Base-by-base conservation (phyloP, 805 yeast species). In the Pichia ethanolica region DNA sequence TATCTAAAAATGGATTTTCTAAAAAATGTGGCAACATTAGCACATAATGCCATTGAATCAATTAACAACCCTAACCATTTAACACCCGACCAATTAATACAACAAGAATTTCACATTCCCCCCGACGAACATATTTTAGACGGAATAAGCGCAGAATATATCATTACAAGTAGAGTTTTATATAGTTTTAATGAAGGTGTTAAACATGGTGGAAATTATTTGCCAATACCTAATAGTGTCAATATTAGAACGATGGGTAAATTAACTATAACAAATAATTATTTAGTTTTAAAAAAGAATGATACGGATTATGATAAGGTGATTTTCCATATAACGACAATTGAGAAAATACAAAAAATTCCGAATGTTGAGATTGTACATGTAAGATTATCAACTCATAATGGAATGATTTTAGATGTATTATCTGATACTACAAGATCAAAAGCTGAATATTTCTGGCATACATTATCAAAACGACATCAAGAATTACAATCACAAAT, bases 261-360 rank as follows among this genome's bases (percentile, higher is more conserved):
- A 67, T 57, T 90, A n/a, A 83, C 71, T 56, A 64, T 93, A 41
- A 85, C 96, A 1, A 80, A 80, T 48, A 86, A 84, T 55, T 93
- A 81, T 61, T 62, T 93, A 36, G 78, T 86, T 26, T 91, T 90
- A 60, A 73, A 79, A 51, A 89, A 87, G 57, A 74, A 78, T 7
- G 81, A 79, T 57, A 95, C 89, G 58, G 73, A 75, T 43, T 73
- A 80, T 48, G 77, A 81, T 61, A 75, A 79, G 6, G 78, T 91
- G 59, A 75, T 75, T 4, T 57, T 91, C 32, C 93, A 91, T 53
- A 67, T 93, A 39, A 79, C 90, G 1, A 79, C 96, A 1, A 69
- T 93, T 37, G 82, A 85, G 59, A 82, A 89, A 53, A 95, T 93
- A 14, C 97, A 91, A 62, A 74, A 97, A 47, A 74, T 89, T 25